Evolutionary conservation across 306 rosid genomes (phyloP).

Genomic region (Ochetophila trinervis): DNA sequence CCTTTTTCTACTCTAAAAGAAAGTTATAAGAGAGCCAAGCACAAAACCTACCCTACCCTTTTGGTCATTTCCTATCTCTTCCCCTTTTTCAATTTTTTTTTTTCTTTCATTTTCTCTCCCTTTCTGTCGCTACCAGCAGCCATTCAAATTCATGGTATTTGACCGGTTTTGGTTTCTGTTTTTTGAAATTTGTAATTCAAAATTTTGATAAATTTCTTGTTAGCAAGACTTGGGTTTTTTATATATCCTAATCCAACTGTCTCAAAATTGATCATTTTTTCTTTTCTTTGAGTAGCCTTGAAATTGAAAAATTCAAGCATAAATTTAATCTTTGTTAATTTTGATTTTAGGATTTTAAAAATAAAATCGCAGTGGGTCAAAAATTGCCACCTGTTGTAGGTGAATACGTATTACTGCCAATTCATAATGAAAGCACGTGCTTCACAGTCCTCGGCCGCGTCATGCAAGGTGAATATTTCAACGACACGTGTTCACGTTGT

Average conservation of each 20-base stretch:
- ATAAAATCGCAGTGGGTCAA: too few relatives aligned
- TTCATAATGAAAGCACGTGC: conserved; percentile 20
- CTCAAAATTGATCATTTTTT: too few relatives aligned
- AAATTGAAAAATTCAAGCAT: too few relatives aligned
- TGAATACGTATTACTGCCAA: not conserved
- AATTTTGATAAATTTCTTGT: too few relatives aligned
- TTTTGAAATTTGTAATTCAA: too few relatives aligned
- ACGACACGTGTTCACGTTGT: not conserved
- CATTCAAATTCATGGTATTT: not conserved
- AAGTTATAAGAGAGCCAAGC: not conserved
- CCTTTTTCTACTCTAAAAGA: not conserved
- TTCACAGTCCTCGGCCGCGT: conserved; percentile 19
- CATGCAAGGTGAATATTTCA: not conserved
- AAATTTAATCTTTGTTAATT: too few relatives aligned
- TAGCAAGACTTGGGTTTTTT: too few relatives aligned
- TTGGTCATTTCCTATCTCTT: not conserved
- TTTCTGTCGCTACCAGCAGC: not conserved
- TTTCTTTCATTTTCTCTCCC: not conserved
- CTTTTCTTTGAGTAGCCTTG: too few relatives aligned
- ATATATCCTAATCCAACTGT: too few relatives aligned
- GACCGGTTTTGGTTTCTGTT: not conserved
- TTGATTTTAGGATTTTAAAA: too few relatives aligned
- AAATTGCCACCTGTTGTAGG: not conserved
- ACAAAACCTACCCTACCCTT: not conserved
- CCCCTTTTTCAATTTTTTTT: not conserved